Percentiles rank a stretch among this genome's conserved stretches.
Conservation (phyloP, 106 monocot species). For the Acorus calamus region DNA sequence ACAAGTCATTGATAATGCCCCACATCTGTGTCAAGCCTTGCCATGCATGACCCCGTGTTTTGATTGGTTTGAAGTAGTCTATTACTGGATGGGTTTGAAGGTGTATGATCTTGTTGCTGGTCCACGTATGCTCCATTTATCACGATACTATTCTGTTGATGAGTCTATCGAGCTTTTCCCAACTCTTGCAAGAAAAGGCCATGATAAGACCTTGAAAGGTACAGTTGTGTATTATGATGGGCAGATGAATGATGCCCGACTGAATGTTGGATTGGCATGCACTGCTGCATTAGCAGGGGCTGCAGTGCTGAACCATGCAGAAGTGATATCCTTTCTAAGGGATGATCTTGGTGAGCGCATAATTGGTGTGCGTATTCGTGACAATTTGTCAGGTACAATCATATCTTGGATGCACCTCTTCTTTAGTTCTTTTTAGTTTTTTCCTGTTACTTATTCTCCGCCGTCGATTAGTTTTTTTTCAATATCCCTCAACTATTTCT, state of each 20-base stretch:
- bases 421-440: too few relatives aligned
- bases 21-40: slow-evolving; percentile 81
- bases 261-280: slow-evolving; percentile 96
- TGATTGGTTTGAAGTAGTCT: slow-evolving; percentile 83
- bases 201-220: slow-evolving; percentile 70
- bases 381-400: slow-evolving; percentile 75
- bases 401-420: not conserved
- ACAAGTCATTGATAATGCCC: slow-evolving; percentile 93
- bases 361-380: slow-evolving; percentile 72
- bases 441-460: too few relatives aligned
- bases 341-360: slow-evolving; percentile 59
- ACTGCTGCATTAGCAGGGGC: slow-evolving; percentile 85
- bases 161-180: slow-evolving; percentile 90
- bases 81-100: slow-evolving; percentile 87
- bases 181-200: slow-evolving; percentile 71
- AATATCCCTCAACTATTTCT: too few relatives aligned
- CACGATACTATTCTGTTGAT: slow-evolving; percentile 85
- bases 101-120: slow-evolving; percentile 91
- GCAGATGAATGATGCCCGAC: slow-evolving; percentile 94
- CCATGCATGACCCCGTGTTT: slow-evolving; percentile 99
- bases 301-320: slow-evolving; percentile 85
- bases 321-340: slow-evolving; percentile 73
- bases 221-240: slow-evolving; percentile 99
- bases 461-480: too few relatives aligned
- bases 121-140: slow-evolving; percentile 81